phyloP scores from a whole-genome alignment of 164 flowering plant species.

The Tetracentron sinense region DNA sequence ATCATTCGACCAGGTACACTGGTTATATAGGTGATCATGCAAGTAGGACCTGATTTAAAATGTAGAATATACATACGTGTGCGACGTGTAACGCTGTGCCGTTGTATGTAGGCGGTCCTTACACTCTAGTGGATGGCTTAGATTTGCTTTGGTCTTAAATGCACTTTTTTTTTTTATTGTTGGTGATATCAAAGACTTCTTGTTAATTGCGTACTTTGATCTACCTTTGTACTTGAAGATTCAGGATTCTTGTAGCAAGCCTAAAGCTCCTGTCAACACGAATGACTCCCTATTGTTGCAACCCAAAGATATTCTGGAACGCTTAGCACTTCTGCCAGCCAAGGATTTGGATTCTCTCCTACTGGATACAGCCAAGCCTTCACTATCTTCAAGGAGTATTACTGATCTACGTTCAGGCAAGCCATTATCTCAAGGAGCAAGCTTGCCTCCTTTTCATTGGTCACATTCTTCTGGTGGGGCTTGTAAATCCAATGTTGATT shows the following conservation, averaged over 20 bases:
- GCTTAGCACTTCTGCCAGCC: conserved; percentile 59
- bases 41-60: neutral
- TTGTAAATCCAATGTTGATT: conserved; percentile 49
- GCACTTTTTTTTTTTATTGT: neutral
- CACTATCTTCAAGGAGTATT: conserved; percentile 28
- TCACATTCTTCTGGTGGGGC: conserved; percentile 60
- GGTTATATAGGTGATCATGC: neutral
- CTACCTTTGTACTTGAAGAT: conserved; percentile 16
- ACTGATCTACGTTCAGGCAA: conserved; percentile 47
- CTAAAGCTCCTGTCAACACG: conserved; percentile 22
- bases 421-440: conserved; percentile 31
- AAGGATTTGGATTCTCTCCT: conserved; percentile 71
- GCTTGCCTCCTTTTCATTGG: conserved; percentile 87
- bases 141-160: conserved; percentile 1
- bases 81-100: neutral
- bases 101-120: neutral
- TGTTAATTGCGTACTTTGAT: neutral
- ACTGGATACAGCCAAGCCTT: conserved; percentile 49
- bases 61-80: neutral
- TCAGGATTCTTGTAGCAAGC: conserved; percentile 37
- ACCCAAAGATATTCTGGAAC: conserved; percentile 54
- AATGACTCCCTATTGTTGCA: conserved; percentile 29
- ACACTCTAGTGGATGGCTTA: neutral
- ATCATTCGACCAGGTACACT: too few relatives aligned
- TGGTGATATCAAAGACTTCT: neutral